Conservation (phyloP, 495 filamentous ascomycete species). For the Talaromyces wortmannii region DNA sequence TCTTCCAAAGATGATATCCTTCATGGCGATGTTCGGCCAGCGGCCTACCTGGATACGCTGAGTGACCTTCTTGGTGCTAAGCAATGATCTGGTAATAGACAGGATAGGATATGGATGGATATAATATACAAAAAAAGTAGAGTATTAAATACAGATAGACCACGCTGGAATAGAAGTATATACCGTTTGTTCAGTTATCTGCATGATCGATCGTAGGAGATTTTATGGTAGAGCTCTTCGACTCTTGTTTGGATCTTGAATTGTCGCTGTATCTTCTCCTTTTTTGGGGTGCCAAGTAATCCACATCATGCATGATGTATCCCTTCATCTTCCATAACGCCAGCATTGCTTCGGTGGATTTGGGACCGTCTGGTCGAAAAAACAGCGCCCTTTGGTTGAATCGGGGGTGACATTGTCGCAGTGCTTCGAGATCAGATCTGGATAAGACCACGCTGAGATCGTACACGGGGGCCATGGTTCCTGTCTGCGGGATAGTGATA, state of each 20-base stretch:
- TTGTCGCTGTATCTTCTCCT: not conserved
- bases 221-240: too few species aligned
- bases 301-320: conserved; percentile 32
- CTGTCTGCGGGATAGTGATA: conserved; percentile 19
- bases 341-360: conserved; percentile 44
- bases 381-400: conserved; percentile 23
- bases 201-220: too few species aligned
- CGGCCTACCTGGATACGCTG: conserved; percentile 74
- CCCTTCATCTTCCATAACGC: conserved; percentile 64
- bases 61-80: conserved; percentile 56
- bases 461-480: conserved; percentile 34
- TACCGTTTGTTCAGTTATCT: not conserved
- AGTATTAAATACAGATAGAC: not conserved
- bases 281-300: not conserved
- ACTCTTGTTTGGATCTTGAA: not conserved
- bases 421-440: conserved; percentile 17
- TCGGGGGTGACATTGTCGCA: conserved; percentile 16
- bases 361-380: conserved; percentile 24
- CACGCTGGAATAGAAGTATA: not conserved
- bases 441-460: conserved; percentile 34
- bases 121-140: not conserved
- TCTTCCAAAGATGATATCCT: conserved; percentile 74
- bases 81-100: conserved; percentile 1
- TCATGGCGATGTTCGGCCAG: conserved; percentile 61
- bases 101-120: not conserved